Base-by-base conservation (phyloP, 1,139 yeast genomes). In the Saccharomyces hybrid region DNA sequence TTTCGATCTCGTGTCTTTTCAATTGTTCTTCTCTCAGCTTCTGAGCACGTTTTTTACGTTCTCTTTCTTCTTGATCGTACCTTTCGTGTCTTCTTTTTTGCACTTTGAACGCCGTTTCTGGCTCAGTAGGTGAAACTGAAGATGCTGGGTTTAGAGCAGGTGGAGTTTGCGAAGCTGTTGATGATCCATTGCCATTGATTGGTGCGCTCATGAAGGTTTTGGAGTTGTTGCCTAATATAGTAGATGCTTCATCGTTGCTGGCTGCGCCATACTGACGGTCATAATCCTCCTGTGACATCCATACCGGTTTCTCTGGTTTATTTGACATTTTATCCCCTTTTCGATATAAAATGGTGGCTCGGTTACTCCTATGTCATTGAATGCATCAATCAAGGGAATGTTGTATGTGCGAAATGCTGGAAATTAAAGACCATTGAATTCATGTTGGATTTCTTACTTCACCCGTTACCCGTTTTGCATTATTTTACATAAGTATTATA, bases 221-320 rank as follows among this genome's bases (percentile, higher is more conserved):
- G 27, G 48, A 44, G 8, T 51, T 49, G 32, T 48, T 38, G 14
- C 48, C 48, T 58, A 41, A 28, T 32, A 49, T 20, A 26, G 47
- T 53, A 51, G 47, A 51, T 49, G 58, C 28, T 23, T 53, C 56
- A 16, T 9, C 44, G 3, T 5, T 9, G 5, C 1, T 20, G 11
- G 50, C 49, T 31, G 55, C 48, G 14, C 65, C 66, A 51, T 68
- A 65, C 46, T 66, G 68, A 51, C 62, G 62, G 49, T 66, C 69
- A 54, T 69, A 67, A 52, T 69, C 72, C 53, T 67, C 74, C 47
- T 71, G 70, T 31, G 72, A 64, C 73, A 72, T 70, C 75, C 75
- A 71, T 41, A 65, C 62, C 34, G 73, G 70, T 53, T 67, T 66
- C 44, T 66, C 69, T 29, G 69, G 69, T 49, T 56, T 60, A 26